Evolutionary conservation across 2,329 filamentous ascomycete genomes (phyloP).

Genomic region (Phaeophleospora eucalypticola): DNA sequence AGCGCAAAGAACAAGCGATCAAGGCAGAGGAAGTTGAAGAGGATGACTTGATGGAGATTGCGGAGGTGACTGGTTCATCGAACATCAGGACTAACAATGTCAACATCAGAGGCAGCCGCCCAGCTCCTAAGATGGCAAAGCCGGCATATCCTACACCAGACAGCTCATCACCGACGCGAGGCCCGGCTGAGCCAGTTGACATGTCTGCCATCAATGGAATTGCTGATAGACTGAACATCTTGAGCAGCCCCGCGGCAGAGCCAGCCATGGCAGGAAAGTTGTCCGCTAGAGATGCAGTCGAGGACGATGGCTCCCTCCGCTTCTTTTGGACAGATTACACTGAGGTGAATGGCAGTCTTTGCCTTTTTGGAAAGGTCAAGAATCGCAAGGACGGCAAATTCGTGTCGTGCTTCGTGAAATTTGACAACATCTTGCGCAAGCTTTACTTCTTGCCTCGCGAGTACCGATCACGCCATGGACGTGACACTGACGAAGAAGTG

Average conservation of each 20-base stretch:
- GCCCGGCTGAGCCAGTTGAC: slow-evolving; percentile 53
- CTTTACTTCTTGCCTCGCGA: slow-evolving; percentile 87
- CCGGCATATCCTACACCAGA: slow-evolving; percentile 64
- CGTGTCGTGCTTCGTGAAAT: slow-evolving; percentile 90
- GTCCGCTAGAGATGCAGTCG: slow-evolving; percentile 77
- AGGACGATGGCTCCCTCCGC: slow-evolving; percentile 83
- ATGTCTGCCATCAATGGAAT: slow-evolving; percentile 89
- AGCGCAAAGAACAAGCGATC: slow-evolving; percentile 53
- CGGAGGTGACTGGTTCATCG: slow-evolving; percentile 64
- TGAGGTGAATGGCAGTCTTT: slow-evolving; percentile 85
- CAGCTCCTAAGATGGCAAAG: slow-evolving; percentile 68
- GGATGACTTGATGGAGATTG: slow-evolving; percentile 79
- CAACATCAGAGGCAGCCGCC: slow-evolving; percentile 78
- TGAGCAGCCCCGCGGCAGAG: slow-evolving; percentile 70
- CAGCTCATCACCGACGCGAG: slow-evolving; percentile 70
- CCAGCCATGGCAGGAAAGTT: slow-evolving; percentile 70
- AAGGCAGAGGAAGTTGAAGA: slow-evolving; percentile 68
- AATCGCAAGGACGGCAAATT: slow-evolving; percentile 76
- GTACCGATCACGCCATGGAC: slow-evolving; percentile 54
- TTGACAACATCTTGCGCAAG: slow-evolving; percentile 90
- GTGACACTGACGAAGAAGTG: slow-evolving; percentile 71
- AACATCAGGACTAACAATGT: slow-evolving; percentile 65
- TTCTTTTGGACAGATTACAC: slow-evolving; percentile 98
- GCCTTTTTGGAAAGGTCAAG: slow-evolving; percentile 91
- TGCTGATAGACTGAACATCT: slow-evolving; percentile 77